Base-by-base conservation (phyloP, 1,284 basidiomycete genomes). In the Rhodotorula sp. region DNA sequence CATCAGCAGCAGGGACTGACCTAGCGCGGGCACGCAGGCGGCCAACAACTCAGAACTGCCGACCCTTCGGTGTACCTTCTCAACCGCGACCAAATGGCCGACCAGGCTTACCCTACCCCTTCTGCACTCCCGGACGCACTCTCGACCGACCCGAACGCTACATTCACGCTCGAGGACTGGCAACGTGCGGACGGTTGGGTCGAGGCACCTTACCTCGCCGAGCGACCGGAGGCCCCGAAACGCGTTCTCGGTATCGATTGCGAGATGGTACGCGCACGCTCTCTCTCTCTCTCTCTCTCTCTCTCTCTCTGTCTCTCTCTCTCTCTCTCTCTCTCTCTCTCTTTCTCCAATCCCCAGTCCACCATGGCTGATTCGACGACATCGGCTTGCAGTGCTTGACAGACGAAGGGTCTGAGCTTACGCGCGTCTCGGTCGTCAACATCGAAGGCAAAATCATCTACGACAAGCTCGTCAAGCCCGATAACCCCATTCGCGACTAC, bases 31-130 rank as follows among this genome's bases (percentile, higher is more conserved):
- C 46, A 37, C 60, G 18, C 65, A 74, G 70, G 65, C 44, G 72
- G 70, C 17, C 72, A 76, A 42, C 46, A 51, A 24, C 64, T 65
- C 51, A 55, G 60, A 24, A 70, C 86, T 44, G 85, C 85, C 75
- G 85, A 86, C 68, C 89, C 91, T 3, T 79, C 86, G 62, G 84
- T 87, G 60, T 94, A 91, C 80, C 79, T 93, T 56, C 83, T 95
- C 30, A 86, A 88, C 0, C 82, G 88, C 15, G 87, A 91, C 68
- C 89, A 93, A 78, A 94, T 96, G 91, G 83, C 89, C 61, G 91
- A 93, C 78, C 92, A 95, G 78, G 91, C 92, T 64, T 96, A 95
- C 77, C 89, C 89, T 82, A 93, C 64, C 90, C 93, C 24, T 87
- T 87, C 6, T 91, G 93, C 78, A 82, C 93, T 66, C 90, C 93